These are phyloP conservation scores for Colletotrichum zoysiae DNA, from an alignment of 2,329 filamentous ascomycete species.

Conservation along the genomic window DNA sequence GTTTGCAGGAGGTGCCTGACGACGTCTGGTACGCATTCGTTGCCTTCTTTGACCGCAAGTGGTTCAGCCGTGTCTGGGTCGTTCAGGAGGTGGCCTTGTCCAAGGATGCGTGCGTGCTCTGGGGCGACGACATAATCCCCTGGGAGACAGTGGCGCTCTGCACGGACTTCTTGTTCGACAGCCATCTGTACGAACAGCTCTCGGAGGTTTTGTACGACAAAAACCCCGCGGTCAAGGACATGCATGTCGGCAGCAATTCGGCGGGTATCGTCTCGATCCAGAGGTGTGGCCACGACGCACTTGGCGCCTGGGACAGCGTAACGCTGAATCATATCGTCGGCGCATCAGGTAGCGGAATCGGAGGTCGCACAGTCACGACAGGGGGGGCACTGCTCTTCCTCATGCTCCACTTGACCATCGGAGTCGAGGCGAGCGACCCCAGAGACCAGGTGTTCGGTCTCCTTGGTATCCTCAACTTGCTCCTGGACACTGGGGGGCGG, in stretches of 20 bases:
- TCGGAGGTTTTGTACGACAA: slow-evolving; percentile 28
- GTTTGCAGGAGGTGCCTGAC: slow-evolving; percentile 5
- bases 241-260: slow-evolving; percentile 23
- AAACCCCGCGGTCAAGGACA: slow-evolving; percentile 23
- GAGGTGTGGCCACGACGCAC: slow-evolving; percentile 20
- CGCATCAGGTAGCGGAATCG: too few relatives aligned
- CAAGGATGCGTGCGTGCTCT: slow-evolving; percentile 36
- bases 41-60: slow-evolving; percentile 39
- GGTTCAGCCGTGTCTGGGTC: slow-evolving; percentile 42
- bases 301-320: slow-evolving; percentile 25
- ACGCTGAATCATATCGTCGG: slow-evolving; percentile 29
- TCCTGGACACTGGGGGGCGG: slow-evolving; percentile 24
- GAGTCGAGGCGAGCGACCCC: slow-evolving; percentile 41
- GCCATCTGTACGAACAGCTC: slow-evolving; percentile 29
- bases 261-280: slow-evolving; percentile 34
- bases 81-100: slow-evolving; percentile 41
- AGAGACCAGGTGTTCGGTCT: slow-evolving; percentile 42
- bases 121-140: slow-evolving; percentile 28
- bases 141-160: slow-evolving; percentile 35
- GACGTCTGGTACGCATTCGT: slow-evolving; percentile 35
- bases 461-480: slow-evolving; percentile 40
- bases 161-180: slow-evolving; percentile 32
- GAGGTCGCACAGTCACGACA: not conserved
- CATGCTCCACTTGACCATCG: slow-evolving; percentile 36
- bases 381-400: slow-evolving; percentile 38